Base-by-base conservation (phyloP, 345 rosid species). In the Gossypium anomalum region DNA sequence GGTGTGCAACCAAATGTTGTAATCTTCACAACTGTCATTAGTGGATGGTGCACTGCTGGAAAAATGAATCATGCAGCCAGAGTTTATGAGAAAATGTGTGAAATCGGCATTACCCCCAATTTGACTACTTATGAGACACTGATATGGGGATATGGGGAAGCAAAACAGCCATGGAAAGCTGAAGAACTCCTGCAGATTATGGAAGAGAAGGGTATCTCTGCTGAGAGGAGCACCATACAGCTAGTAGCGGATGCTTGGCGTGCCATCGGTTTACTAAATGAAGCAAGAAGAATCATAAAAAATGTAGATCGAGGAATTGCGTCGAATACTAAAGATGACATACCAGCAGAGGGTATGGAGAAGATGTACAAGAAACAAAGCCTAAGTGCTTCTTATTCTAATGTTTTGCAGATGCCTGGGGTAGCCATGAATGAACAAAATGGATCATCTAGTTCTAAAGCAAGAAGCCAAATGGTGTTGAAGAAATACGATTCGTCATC, bases 91-190 rank as follows among this genome's bases (percentile, higher is more conserved):
- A 86, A 82, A 70, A 94, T 94, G 97, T 76, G 87, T 65, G 82
- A 87, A 73, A 70, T 65, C 0, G 87, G 90, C 29, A 57, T 90
- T 53, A 77, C 79, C 47, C 93, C 98, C 8, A 94, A 90, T 80
- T 79, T 86, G 86, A 88, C 90, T 67, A 88, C 97, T 62, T 94
- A 84, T 13, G 97, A 94, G 85, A 94, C 98, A 57, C 79, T 94
- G 55, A 88, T 94, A 72, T 90, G 97, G 97, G 98, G 97, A 49
- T 92, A 72, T 53, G 94, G 93, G 67, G 97, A 94, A 82, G 91
- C 89, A 14, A 92, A 85, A 62, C 97, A 86, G 78, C 98, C 98
- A 2, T 78, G 92, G 93, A 86, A 86, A 84, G 97, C 91, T 6
- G 97, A 90, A 83, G 93, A 91, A 62, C 75, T 93, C 76, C 44